Evolutionary conservation across 2,329 filamentous ascomycete genomes (phyloP), one percentile per base, ranked within the genome.

Genomic region (Cephalotrichum gorgonifer): DNA sequence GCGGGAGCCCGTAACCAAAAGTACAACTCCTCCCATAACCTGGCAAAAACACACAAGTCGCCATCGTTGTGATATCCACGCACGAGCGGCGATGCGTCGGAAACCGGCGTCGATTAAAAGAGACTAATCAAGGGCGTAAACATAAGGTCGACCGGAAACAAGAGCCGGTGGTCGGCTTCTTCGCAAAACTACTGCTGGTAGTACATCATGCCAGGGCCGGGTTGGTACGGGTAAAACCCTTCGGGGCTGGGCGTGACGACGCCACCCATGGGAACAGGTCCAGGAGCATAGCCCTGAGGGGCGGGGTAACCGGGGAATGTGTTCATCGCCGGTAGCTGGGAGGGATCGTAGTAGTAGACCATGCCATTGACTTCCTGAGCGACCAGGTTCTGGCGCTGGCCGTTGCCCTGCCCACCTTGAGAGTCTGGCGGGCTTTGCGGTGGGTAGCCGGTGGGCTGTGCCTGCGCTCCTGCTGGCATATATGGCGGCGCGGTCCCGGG

Each of bases 281-380:
- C 78, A 17, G 70, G 62, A 50, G 72, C 70, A 57, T 82, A 87
- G 49, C 71, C 62, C 51, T 72, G 75, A 35, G 72, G 63, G 6
- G 72, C 60, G 49, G 72, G 69, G 53, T 75, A 77, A 27, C 71
- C 67, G 9, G 39, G 47, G 54, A 77, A 79, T 20, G 63, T 58
- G 44, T 69, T 62, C 54, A 78, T 69, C 1, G 76, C 68, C 25
- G 79, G 71, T 44, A 90, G 70, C 60, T 89, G 84, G n/a, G 82
- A 76, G 7, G 87, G 76, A 60, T 95, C 86, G 58, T 89, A 90
- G 63, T 95, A 98, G 65, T 95, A 97, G 1, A 95, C 89, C 78
- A 94, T 97, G 53, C 93, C 93, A 57, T 95, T 95, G 54, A 84
- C 83, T 69, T 97, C 91, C 64, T 96, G 90, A 0, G 88, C 88